Percentiles rank a stretch among this genome's conserved stretches.
Evolutionary conservation across 1,284 basidiomycete genomes (phyloP).

Genomic region (Marasmius fiardii): DNA sequence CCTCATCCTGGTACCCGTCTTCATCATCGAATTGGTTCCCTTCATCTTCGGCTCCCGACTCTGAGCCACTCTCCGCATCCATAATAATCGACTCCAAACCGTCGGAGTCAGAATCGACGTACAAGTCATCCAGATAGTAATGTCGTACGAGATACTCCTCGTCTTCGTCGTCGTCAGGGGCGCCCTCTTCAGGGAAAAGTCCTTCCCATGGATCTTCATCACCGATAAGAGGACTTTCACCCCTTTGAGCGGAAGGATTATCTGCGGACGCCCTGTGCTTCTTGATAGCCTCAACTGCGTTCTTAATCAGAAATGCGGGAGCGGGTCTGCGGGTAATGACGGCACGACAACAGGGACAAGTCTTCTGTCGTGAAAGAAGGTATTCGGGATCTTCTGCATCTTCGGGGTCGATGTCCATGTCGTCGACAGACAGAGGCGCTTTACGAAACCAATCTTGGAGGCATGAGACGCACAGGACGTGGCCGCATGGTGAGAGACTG

Average conservation of each 20-base stretch:
- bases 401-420: conserved; percentile 48
- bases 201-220: conserved; percentile 65
- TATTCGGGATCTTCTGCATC: conserved; percentile 46
- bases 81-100: conserved; percentile 7
- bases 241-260: conserved; percentile 15
- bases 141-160: neutral
- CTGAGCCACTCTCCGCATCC: neutral
- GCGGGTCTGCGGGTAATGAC: conserved; percentile 54
- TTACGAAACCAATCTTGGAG: conserved; percentile 74
- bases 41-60: conserved; percentile 20
- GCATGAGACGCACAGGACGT: conserved; percentile 63
- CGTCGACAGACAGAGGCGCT: conserved; percentile 52
- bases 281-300: conserved; percentile 44
- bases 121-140: conserved; percentile 7
- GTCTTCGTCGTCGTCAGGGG: conserved; percentile 31
- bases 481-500: conserved; percentile 71
- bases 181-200: conserved; percentile 51
- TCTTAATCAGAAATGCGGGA: conserved; percentile 66
- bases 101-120: conserved; percentile 26
- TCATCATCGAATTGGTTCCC: conserved; percentile 25
- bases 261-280: conserved; percentile 33
- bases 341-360: conserved; percentile 68
- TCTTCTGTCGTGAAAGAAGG: conserved; percentile 56
- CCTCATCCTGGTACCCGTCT: conserved; percentile 23
- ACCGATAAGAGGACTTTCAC: conserved; percentile 16